phyloP scores from a whole-genome alignment of 148 eudicot species.

The Vaccinium myrtillus region DNA sequence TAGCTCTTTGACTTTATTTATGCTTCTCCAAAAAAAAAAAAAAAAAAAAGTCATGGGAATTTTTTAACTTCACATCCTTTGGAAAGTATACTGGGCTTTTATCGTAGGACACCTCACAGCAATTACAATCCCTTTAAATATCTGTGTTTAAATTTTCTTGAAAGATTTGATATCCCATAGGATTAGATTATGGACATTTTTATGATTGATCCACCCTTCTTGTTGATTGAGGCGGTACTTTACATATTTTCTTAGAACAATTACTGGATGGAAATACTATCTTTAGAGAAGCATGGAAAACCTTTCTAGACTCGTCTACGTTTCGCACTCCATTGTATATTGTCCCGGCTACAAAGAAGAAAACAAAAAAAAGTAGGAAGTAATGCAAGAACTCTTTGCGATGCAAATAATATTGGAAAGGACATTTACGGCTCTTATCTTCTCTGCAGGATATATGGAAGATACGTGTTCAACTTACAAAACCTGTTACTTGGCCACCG shows the following conservation, averaged over 20 bases:
- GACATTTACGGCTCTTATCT: neutral
- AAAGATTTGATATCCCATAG: neutral
- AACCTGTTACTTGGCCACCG: slow-evolving; percentile 99
- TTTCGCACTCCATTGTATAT: neutral
- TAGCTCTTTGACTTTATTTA: neutral
- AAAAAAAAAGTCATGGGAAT: neutral
- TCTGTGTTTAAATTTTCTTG: neutral
- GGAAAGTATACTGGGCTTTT: neutral
- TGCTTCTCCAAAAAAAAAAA: neutral
- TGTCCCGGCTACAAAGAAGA: neutral
- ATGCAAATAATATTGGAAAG: neutral
- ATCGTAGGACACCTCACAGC: neutral
- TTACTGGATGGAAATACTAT: neutral
- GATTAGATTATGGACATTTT: neutral
- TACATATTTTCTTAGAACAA: neutral
- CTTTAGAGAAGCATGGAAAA: neutral
- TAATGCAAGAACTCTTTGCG: neutral
- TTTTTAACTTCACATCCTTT: neutral
- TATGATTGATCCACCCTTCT: neutral
- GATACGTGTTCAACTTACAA: slow-evolving; percentile 94
- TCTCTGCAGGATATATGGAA: slow-evolving; percentile 80
- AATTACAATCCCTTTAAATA: neutral
- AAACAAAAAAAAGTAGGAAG: neutral
- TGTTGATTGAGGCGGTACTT: neutral
- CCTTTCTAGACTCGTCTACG: neutral